Evolutionary conservation across 306 rosid species (phyloP), one percentile per base, ranked within the genome.

Genomic region (Acacia crassicarpa): DNA sequence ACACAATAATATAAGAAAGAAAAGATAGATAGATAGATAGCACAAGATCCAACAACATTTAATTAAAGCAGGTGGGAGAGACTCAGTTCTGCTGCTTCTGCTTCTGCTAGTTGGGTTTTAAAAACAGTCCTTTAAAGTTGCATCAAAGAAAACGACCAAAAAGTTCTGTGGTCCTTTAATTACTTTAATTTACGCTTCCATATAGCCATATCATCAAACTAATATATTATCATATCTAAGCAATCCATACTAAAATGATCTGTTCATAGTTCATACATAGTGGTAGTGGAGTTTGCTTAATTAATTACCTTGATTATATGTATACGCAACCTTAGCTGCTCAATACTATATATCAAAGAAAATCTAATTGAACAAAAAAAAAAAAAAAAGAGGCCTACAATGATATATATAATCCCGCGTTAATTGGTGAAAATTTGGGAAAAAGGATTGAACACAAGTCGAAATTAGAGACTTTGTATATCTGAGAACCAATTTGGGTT

Each of bases 41-140:
- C 86, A 82, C 91, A 76, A 62, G 95, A 91, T 91, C 90, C 94
- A 85, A 90, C 87, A 89, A 13, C 74, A 68, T 40, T 83, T 53
- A 65, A 82, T 84, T 82, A 66, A 85, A 82, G 80, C 54, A 80
- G 45, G 65, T 58, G 75, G 46, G 48, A 54, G 61, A 30, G 41
- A 30, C 69, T 63, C 91, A 84, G 81, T 84, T 74, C 78, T 77
- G 78, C 80, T 85, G 75, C 58, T 44, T 30, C 75, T 41, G 35
- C 58, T 11, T 72, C 87, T 80, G 83, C 90, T 44, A 75, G 83
- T 73, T 86, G 83, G 83, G 83, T 67, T 76, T 83, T 83, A 32
- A 73, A 74, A 23, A 27, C 17, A 66, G 44, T 77, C 78, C 81
- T 73, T 79, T 17, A 81, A 76, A 61, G 78, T 72, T 71, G 70